Base-by-base conservation (phyloP, 768 basidiomycete species). In the Pholiota molesta region DNA sequence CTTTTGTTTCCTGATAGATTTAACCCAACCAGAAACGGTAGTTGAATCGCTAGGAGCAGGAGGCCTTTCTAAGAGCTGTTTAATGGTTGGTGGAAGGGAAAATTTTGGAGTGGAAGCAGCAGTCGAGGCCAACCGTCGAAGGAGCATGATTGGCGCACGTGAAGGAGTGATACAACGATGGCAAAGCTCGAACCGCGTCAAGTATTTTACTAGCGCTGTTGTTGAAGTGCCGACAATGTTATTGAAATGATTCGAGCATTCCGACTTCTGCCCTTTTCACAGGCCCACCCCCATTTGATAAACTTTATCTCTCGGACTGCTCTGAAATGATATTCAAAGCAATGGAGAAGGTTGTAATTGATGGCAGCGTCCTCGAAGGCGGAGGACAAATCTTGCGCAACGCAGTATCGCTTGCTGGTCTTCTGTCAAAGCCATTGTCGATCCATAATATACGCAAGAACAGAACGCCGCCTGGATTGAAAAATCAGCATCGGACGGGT, bases 1-100 rank as follows among this genome's bases (percentile, higher is more conserved):
- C 78, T 97, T 97, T 77, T 97, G 94, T 44, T 86, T 84, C 44
- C 95, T 83, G 42, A 96, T 83, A 2, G 91, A 93, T 67, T 89
- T 90, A 59, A 98, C 81, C 93, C 94, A 97, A 55, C 92, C 95
- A 45, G 87, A 85, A 10, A 96, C 81, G 17, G 79, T 79, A 0
- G 81, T 71, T 57, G 31, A 35, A 54, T 57, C 42, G 45, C 55
- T 52, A 47, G 52, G 10, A 40, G 28, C 33, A 14, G 51, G 58
- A 52, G 44, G 66, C 31, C 44, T 33, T 47, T 65, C 62, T 17
- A 77, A 68, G 13, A 77, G 69, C 35, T 76, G 74, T 14, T 68
- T 66, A 47, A 77, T 77, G 47, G 67, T 76, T 39, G 71, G 72
- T 28, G 74, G 62, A 37, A 77, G 69, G 52, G 68, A 66, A 59